These are phyloP conservation scores for Debaryomyces hansenii DNA, from an alignment of 805 yeast genomes.

Conservation along the genomic window DNA sequence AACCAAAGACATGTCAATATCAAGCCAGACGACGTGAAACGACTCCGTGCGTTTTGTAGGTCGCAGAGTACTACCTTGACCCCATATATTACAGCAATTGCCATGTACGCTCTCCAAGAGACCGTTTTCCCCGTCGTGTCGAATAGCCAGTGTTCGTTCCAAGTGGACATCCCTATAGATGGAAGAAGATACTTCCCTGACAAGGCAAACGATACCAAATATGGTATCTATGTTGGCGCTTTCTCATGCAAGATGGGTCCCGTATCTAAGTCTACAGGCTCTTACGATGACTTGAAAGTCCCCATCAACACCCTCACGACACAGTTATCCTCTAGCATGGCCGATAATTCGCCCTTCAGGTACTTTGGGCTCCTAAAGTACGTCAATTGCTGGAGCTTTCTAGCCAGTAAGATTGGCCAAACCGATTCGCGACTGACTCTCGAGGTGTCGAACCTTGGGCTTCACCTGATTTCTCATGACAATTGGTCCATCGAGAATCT, in stretches of 20 bases:
- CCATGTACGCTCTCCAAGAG: constrained; percentile 15
- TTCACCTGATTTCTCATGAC: constrained; percentile 3
- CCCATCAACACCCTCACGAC: not conserved
- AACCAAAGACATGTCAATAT: constrained; percentile 12
- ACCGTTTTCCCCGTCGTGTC: constrained; percentile 8
- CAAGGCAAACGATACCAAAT: constrained; percentile 3
- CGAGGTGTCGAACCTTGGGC: constrained; percentile 22
- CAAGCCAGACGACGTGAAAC: constrained; percentile 9
- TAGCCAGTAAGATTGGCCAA: constrained; percentile 9
- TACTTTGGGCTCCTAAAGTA: constrained; percentile 12
- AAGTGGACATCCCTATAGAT: constrained; percentile 7
- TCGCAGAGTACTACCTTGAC: constrained; percentile 18
- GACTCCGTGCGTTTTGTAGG: constrained; percentile 12
- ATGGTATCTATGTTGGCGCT: not conserved
- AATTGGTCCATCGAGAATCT: constrained; percentile 11
- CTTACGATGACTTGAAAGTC: not conserved
- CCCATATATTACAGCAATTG: constrained; percentile 15
- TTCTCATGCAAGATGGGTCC: too few species aligned
- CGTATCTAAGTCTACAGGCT: too few species aligned
- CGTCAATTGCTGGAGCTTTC: constrained; percentile 10
- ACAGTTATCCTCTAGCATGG: not conserved
- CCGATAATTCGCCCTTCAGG: constrained; percentile 8
- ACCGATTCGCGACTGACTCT: constrained; percentile 9
- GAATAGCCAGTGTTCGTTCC: not conserved
- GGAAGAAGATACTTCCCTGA: constrained; percentile 13